Evolutionary conservation across 495 filamentous ascomycete species (phyloP).

Genomic region (Cercophora sp.): DNA sequence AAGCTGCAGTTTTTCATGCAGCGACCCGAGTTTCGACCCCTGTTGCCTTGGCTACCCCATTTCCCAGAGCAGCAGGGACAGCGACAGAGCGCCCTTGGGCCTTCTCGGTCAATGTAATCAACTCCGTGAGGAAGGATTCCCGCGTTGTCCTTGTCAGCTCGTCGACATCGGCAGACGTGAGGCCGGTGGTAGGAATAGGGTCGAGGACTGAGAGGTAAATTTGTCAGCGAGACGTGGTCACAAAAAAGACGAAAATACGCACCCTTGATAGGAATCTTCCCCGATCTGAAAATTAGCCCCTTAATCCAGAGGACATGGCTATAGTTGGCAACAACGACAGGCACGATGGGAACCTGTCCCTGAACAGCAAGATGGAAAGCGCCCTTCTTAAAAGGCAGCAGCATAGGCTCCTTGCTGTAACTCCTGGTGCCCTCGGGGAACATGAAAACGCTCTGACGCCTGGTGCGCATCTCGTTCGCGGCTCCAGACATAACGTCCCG

Average conservation of each 20-base stretch:
- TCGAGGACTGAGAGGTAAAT: conserved; percentile 59
- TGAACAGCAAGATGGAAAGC: conserved; percentile 95
- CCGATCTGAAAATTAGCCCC: conserved; percentile 63
- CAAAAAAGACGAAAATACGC: conserved; percentile 13
- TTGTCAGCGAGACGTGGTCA: background rate
- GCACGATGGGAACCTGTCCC: conserved; percentile 88
- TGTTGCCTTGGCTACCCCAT: conserved; percentile 22
- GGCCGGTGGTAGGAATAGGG: conserved; percentile 75
- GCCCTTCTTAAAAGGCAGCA: conserved; percentile 96
- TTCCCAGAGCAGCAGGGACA: background rate
- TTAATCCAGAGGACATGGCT: conserved; percentile 72
- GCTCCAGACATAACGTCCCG: conserved; percentile 81
- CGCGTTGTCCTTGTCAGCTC: conserved; percentile 64
- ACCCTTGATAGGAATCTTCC: conserved; percentile 79
- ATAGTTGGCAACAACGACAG: conserved; percentile 84
- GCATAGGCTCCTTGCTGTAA: conserved; percentile 72
- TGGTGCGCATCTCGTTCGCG: conserved; percentile 67
- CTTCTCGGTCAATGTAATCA: conserved; percentile 58
- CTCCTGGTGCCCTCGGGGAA: conserved; percentile 92
- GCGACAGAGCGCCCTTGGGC: conserved; percentile 17
- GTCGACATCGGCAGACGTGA: conserved; percentile 79
- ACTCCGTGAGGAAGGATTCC: conserved; percentile 74
- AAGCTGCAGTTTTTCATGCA: conserved; percentile 22
- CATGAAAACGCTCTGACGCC: conserved; percentile 86
- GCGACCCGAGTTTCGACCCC: conserved; percentile 22